phyloP scores from a whole-genome alignment of 495 filamentous ascomycete species.

The Podospora bellae-mahoneyi region DNA sequence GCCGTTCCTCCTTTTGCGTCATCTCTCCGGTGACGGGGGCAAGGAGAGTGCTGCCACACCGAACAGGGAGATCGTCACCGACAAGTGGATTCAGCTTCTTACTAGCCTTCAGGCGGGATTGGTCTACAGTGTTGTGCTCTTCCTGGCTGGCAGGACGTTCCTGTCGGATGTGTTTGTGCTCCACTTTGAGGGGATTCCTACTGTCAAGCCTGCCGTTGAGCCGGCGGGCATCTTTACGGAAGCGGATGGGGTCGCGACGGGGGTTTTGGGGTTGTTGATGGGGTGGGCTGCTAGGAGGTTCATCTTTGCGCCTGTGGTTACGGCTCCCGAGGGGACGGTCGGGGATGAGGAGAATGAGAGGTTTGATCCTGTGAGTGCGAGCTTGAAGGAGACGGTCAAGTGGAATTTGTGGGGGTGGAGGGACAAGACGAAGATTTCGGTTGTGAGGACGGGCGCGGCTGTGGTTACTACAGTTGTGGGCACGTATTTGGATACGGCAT shows the following conservation, averaged over 20 bases:
- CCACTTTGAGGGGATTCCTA: constrained; percentile 65
- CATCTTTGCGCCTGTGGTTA: constrained; percentile 67
- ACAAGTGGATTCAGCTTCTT: constrained; percentile 57
- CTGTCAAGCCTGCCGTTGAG: constrained; percentile 59
- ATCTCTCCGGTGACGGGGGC: constrained; percentile 55
- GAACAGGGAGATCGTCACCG: constrained; percentile 68
- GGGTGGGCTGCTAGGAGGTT: constrained; percentile 68
- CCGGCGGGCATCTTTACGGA: constrained; percentile 46
- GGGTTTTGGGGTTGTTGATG: constrained; percentile 36
- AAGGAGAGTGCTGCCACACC: constrained; percentile 45
- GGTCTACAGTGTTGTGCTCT: constrained; percentile 65
- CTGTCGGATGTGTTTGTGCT: constrained; percentile 64
- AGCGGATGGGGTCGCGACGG: constrained; percentile 51
- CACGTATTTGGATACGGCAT: constrained; percentile 61
- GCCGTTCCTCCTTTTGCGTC: constrained; percentile 68
- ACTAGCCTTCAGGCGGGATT: constrained; percentile 63
- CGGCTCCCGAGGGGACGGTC: constrained; percentile 39
- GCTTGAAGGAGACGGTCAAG: constrained; percentile 55
- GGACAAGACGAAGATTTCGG: constrained; percentile 60
- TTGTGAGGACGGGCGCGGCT: constrained; percentile 60
- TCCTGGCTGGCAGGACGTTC: constrained; percentile 59
- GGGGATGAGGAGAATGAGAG: constrained; percentile 35
- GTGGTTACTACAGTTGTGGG: constrained; percentile 54
- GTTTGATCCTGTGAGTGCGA: constrained; percentile 54
- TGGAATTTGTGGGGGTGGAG: constrained; percentile 62